Percentiles rank a stretch among this genome's conserved stretches.
Conservation (phyloP, 2,329 filamentous ascomycete species). For the Neofusicoccum laricinum region DNA sequence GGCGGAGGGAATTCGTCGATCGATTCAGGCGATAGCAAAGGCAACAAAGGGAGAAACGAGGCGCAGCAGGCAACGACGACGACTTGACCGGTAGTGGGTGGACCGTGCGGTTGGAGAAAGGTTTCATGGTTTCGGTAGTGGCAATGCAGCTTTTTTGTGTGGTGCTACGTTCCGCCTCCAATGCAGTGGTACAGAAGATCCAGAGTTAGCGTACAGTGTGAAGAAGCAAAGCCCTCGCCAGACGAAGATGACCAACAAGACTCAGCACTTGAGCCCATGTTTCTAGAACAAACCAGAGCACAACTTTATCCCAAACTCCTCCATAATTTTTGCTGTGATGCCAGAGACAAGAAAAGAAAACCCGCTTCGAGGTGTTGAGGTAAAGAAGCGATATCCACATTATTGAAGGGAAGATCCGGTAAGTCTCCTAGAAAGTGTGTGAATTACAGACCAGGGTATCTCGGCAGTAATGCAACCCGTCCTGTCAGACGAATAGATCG, state of each 20-base stretch:
- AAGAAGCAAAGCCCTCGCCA: neutral
- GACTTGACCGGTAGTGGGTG: neutral
- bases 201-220: neutral
- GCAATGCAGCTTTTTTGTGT: neutral
- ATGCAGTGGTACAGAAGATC: neutral
- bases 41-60: neutral
- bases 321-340: neutral
- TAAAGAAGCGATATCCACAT: neutral
- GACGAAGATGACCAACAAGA: neutral
- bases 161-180: conserved; percentile 2
- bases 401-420: neutral
- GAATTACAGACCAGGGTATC: neutral
- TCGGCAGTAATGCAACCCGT: neutral
- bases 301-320: neutral
- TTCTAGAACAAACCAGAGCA: conserved; percentile 8
- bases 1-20: neutral
- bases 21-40: neutral
- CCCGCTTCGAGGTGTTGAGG: neutral
- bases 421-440: neutral
- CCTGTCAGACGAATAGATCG: neutral
- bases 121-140: neutral
- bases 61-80: neutral
- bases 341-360: neutral
- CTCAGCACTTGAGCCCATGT: conserved; percentile 12
- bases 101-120: neutral